Conservation (phyloP, 139 green algal species). For the Chlorella ohadii region DNA sequence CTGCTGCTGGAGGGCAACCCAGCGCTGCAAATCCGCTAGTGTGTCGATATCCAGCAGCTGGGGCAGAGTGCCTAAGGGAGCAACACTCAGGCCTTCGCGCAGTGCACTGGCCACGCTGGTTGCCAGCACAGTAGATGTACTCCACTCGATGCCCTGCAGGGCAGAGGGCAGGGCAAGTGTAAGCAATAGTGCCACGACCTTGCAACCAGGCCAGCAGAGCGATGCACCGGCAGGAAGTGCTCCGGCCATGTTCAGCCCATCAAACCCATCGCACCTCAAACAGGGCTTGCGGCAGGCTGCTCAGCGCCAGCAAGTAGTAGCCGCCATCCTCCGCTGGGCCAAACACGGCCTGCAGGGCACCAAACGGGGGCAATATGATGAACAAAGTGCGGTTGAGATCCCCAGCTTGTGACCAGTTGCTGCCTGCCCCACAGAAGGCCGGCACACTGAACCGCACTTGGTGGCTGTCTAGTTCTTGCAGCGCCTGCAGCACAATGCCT, state of each 20-base stretch:
- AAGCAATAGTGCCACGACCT: too few relatives aligned
- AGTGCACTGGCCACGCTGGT: slow-evolving; percentile 38
- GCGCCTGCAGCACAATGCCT: slow-evolving; percentile 31
- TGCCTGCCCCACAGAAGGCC: too few relatives aligned
- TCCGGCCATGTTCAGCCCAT: too few relatives aligned
- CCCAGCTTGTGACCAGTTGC: too few relatives aligned
- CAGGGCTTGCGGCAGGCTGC: slow-evolving; percentile 7
- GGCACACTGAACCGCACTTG: background rate
- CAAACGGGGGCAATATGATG: too few relatives aligned
- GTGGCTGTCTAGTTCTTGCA: slow-evolving; percentile 8
- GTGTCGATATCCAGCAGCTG: slow-evolving; percentile 65
- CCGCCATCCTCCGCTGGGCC: slow-evolving; percentile 74
- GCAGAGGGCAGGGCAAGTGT: background rate
- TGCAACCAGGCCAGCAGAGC: background rate
- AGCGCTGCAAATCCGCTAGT: slow-evolving; percentile 48
- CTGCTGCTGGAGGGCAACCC: slow-evolving; percentile 16
- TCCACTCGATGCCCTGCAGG: slow-evolving; percentile 59
- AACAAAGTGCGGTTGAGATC: too few relatives aligned
- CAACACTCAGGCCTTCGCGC: slow-evolving; percentile 42
- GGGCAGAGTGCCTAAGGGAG: slow-evolving; percentile 45
- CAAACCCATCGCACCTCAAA: background rate
- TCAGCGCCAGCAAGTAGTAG: slow-evolving; percentile 76
- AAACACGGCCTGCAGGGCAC: slow-evolving; percentile 59
- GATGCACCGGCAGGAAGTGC: background rate
- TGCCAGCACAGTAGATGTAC: slow-evolving; percentile 50